Evolutionary conservation across 495 filamentous ascomycete genomes (phyloP), one percentile per base, ranked within the genome.

Genomic region (Jackrogersella minutella): DNA sequence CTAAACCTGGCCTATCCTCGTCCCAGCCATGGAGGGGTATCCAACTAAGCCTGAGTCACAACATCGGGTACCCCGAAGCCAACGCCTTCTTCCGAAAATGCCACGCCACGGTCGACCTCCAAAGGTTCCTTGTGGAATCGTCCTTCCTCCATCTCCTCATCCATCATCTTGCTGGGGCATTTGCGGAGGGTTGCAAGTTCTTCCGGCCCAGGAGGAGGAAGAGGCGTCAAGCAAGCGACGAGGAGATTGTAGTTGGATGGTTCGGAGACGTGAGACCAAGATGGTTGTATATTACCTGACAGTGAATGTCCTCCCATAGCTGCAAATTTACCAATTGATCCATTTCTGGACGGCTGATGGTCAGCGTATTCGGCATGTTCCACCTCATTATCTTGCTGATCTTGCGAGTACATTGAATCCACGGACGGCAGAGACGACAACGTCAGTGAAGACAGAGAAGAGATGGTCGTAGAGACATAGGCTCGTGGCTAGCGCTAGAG

Each of bases 61-160:
- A 87, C 72, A 69, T 89, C 84, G 10, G 83, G 78, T 8, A 80
- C 76, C 10, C 82, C 80, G 10, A 74, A 66, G 46, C 81, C 82
- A 33, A 84, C 81, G 30, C 79, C 81, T 69, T 89, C 85, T 69
- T 89, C 87, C 17, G 80, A 84, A 34, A 88, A 57, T 46, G 86
- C 85, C n/a, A 89, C 72, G 2, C 83, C 85, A 13, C 77, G 78
- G 8, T 76, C 61, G 2, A 84, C 79, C 33, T 84, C 80, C 4
- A 83, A 24, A 13, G 74, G 73, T 24, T 64, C 69, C n/a, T 68
- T 46, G 30, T 57, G 31, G 50, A 77, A 74, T n/a, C 34, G 39
- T 10, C 58, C 62, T 30, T 64, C 36, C 36, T 71, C 60, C 21
- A 62, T 52, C 3, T 58, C 63, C 14, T 58, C 61, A 5, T 46